Evolutionary conservation across 108 stramenopile species (phyloP).

Genomic region (Skeletonema menzelii): DNA sequence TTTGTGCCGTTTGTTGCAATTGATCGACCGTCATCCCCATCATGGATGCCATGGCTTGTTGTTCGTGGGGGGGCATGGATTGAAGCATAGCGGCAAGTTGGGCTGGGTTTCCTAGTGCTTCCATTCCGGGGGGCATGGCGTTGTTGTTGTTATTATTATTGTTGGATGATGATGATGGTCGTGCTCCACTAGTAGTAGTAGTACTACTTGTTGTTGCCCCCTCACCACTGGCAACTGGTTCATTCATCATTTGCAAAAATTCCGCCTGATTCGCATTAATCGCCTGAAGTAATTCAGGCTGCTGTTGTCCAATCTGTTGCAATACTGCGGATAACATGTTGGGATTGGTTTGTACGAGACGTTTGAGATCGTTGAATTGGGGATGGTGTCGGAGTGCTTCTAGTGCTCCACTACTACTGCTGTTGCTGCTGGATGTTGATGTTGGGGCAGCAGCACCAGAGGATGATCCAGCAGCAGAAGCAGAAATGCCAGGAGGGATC

Average conservation of each 20-base stretch:
- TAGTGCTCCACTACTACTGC: constrained; percentile 51
- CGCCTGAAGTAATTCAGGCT: constrained; percentile 86
- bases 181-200: neutral
- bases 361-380: constrained; percentile 91
- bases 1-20: constrained; percentile 86
- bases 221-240: constrained; percentile 68
- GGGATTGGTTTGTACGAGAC: constrained; percentile 94
- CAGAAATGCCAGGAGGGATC: constrained; percentile 81
- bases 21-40: constrained; percentile 95
- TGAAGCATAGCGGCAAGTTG: constrained; percentile 88
- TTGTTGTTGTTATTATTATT: constrained; percentile 6
- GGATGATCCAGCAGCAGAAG: constrained; percentile 27
- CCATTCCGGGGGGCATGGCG: constrained; percentile 53
- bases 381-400: constrained; percentile 90
- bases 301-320: constrained; percentile 89
- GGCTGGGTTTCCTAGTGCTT: constrained; percentile 78
- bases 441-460: constrained; percentile 7
- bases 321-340: constrained; percentile 85
- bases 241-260: constrained; percentile 98
- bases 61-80: constrained; percentile 84
- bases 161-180: constrained; percentile 21
- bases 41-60: constrained; percentile 88
- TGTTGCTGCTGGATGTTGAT: constrained; percentile 8
- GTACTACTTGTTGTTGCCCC: neutral
- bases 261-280: constrained; percentile 94